Percentiles rank a stretch among this genome's conserved stretches.
phyloP scores from a whole-genome alignment of 371 early-diverging fungal species.

The Mortierella sp. region DNA sequence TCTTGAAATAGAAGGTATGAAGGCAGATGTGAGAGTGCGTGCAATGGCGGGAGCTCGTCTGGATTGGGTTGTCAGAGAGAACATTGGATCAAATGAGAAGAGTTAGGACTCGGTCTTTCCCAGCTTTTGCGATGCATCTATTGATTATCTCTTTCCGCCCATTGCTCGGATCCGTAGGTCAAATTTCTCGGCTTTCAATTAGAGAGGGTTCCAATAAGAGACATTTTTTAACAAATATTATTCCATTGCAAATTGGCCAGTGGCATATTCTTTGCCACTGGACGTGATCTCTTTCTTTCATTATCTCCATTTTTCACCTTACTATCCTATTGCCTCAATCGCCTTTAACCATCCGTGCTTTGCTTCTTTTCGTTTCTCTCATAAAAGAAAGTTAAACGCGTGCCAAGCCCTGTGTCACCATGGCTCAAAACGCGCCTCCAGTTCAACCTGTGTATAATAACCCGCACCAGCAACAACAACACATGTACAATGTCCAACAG shows the following conservation, averaged over 20 bases:
- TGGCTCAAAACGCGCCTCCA: constrained; percentile 25
- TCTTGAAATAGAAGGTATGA: constrained; percentile 4
- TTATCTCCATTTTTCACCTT: background rate
- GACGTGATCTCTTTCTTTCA: no score
- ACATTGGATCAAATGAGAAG: constrained; percentile 17
- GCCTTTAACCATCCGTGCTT: background rate
- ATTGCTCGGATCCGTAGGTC: background rate
- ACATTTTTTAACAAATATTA: no score
- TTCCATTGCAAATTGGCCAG: no score
- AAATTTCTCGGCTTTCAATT: background rate
- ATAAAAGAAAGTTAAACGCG: background rate
- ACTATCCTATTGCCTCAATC: no score
- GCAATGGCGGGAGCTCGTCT: constrained; percentile 23
- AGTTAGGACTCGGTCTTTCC: background rate
- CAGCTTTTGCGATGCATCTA: background rate
- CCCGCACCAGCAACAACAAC: constrained; percentile 1
- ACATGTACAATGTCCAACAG: constrained; percentile 22
- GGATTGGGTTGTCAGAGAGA: constrained; percentile 30
- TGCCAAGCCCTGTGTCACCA: constrained; percentile 15
- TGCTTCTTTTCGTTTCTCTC: background rate
- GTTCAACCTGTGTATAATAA: constrained; percentile 33
- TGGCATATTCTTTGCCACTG: no score
- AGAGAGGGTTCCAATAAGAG: background rate
- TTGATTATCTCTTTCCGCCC: no score
- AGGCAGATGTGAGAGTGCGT: constrained; percentile 12